Base-by-base conservation (phyloP, 2,329 filamentous ascomycete species). In the Trichoderma asperellum region DNA sequence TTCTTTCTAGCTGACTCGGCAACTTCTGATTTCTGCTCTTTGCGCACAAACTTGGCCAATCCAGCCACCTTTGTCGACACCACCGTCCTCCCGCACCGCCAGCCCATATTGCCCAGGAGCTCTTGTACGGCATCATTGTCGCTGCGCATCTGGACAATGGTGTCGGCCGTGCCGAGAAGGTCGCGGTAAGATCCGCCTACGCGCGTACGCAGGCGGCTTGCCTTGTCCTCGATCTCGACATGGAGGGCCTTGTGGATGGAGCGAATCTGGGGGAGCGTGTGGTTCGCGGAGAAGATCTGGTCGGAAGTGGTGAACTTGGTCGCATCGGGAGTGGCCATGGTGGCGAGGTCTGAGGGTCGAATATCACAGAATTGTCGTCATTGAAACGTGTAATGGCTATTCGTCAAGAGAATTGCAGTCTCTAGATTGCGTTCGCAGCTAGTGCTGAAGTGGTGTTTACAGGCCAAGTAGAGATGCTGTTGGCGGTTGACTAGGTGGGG, bases 111-210 rank as follows among this genome's bases (percentile, higher is more conserved):
- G 18, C 87, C 87, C 63, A 98, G 85, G 47, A 89, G 87, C 5
- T 84, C 82, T 79, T 97, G 93, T 18, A 93, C 91, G 14, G 84
- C 82, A 71, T 90, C 87, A 81, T 96, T 95, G 77, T 95, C 89
- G 49, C 81, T 81, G 73, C 93, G 91, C 93, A 98, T 97, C 71
- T 90, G 87, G 67, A 97, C 91, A 73, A 98, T 98, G n/a, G 90
- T 90, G 81, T 97, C 94, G 67, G 95, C 95, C 0, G 95, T 97
- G 64, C 92, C 92, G 32, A 98, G 88, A 10, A 98, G 88, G 75
- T 96, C 93, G 73, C 95, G 92, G 80, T 98, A 98, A 76, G 87
- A 89, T 70, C 82, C 84, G 73, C 88, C 88, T 71, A 91, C 88
- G 77, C 89, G 86, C 21, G 85, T 88, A 73, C 88, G 87, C 75